Base-by-base conservation (phyloP, 495 filamentous ascomycete genomes). In the Aspergillus ellipticus region DNA sequence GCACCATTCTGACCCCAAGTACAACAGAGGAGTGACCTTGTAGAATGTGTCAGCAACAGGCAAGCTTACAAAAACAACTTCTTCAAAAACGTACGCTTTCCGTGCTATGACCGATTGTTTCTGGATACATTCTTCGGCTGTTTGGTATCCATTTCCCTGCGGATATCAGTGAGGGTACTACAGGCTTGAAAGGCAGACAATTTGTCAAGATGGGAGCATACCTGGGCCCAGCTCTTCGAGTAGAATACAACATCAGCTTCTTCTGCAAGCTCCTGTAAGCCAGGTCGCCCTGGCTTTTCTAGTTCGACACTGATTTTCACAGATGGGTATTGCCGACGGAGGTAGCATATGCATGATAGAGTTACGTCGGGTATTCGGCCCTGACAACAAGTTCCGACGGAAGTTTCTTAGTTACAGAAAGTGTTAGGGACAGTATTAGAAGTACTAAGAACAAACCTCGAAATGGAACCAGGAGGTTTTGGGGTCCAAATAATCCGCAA, bases 161-260 rank as follows among this genome's bases (percentile, higher is more conserved):
- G 16, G 21, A 11, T 21, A 1, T 24, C n/a, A 52, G 28, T 42
- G n/a, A 47, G 16, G 1, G n/a, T n/a, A n/a, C n/a, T n/a, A n/a
- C n/a, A n/a, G n/a, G n/a, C 11, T n/a, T 17, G 11, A 21, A 41
- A 10, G 6, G 10, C 15, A 24, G 19, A 46, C 4, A 24, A 29
- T 11, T 0, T 21, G 16, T 0, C 11, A 42, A 6, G 3, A 1
- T 4, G 15, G 15, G 50, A 16, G 43, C 73, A 66, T 68, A 86
- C 85, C 67, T 82, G 79, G 55, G 87, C 86, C 86, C 87, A 89
- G 54, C 72, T 78, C 58, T 79, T 82, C 6, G 86, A 87, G 68
- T 86, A 89, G 67, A 89, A 88, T 16, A 89, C 81, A 13, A 85
- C 77, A 63, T 89, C 82, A 41, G 85, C 85, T 60, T 79, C 76